Percentiles rank a stretch among this genome's conserved stretches.
Evolutionary conservation across 31 red algal genomes (phyloP).

Genomic region (Asparagopsis taxiformis): DNA sequence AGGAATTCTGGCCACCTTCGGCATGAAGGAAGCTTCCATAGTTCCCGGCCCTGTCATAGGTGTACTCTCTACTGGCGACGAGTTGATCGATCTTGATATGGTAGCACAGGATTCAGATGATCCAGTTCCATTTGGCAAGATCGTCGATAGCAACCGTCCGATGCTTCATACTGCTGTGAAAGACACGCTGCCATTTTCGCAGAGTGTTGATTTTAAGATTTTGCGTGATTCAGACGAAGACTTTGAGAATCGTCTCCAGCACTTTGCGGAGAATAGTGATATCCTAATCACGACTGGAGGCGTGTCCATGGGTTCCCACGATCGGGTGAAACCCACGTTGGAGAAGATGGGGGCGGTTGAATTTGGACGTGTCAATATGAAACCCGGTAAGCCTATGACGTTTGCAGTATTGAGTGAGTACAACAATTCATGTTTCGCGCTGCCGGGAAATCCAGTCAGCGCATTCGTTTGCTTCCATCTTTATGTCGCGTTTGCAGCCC

Average conservation of each 20-base stretch:
- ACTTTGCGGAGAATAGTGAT: conserved; percentile 32
- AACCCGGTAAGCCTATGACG: conserved; percentile 92
- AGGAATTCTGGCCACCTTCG: conserved; percentile 56
- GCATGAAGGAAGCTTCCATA: conserved; percentile 40
- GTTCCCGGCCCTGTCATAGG: conserved; percentile 51
- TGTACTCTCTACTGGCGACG: conserved; percentile 87
- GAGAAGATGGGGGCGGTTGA: conserved; percentile 55
- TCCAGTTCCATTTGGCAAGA: conserved; percentile 26
- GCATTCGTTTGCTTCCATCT: conserved; percentile 84
- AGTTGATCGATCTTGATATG: conserved; percentile 64
- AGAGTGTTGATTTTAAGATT: conserved; percentile 65
- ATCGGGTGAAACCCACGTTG: conserved; percentile 72
- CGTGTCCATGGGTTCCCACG: conserved; percentile 81
- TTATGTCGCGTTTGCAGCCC: conserved; percentile 44
- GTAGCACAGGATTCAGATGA: conserved; percentile 1
- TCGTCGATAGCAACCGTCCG: conserved; percentile 84
- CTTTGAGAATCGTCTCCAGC: conserved; percentile 23
- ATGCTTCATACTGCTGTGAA: conserved; percentile 65
- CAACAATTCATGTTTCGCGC: conserved; percentile 37
- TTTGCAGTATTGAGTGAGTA: conserved; percentile 48
- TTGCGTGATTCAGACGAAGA: conserved; percentile 41
- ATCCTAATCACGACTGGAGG: conserved; percentile 81
- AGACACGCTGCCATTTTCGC: conserved; percentile 26
- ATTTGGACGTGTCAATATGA: conserved; percentile 88
- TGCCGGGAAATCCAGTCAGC: conserved; percentile 90